A percentile compares a stretch with the other conserved stretches of the same genome.
Conservation (phyloP, 768 basidiomycete species). For the Lactarius akahatsu region DNA sequence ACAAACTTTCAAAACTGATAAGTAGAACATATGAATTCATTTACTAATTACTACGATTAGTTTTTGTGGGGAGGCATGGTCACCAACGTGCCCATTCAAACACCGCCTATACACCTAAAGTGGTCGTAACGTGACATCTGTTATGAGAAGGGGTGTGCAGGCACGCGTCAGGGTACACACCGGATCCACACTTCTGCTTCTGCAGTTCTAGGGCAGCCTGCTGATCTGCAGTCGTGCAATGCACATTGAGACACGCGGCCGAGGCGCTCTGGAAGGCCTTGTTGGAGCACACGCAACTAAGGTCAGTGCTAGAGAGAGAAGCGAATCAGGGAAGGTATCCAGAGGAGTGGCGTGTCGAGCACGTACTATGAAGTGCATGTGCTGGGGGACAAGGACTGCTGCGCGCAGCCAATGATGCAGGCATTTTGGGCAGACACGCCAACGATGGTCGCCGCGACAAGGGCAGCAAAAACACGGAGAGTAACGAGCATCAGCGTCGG, state of each 20-base stretch:
- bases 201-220: constrained; percentile 34
- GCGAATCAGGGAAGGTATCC: not conserved
- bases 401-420: not conserved
- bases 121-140: too few relatives aligned
- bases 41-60: too few relatives aligned
- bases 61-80: too few relatives aligned
- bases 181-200: constrained; percentile 36
- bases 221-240: constrained; percentile 38
- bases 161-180: constrained; percentile 3
- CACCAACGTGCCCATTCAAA: too few relatives aligned
- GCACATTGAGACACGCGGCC: constrained; percentile 35
- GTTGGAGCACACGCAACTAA: constrained; percentile 42
- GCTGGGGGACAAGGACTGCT: too few relatives aligned
- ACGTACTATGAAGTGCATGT: constrained; percentile 4
- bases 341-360: not conserved
- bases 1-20: too few relatives aligned
- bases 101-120: too few relatives aligned
- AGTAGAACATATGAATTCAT: too few relatives aligned
- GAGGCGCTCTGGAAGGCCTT: constrained; percentile 38
- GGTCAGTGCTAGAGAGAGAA: constrained; percentile 37
- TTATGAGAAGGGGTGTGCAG: not conserved
- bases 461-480: not conserved
- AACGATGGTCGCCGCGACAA: not conserved
- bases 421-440: constrained; percentile 8
- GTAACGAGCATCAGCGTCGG: not conserved